These are phyloP conservation scores for Neurospora africana DNA, from an alignment of 495 filamentous ascomycete genomes.

Conservation along the genomic window DNA sequence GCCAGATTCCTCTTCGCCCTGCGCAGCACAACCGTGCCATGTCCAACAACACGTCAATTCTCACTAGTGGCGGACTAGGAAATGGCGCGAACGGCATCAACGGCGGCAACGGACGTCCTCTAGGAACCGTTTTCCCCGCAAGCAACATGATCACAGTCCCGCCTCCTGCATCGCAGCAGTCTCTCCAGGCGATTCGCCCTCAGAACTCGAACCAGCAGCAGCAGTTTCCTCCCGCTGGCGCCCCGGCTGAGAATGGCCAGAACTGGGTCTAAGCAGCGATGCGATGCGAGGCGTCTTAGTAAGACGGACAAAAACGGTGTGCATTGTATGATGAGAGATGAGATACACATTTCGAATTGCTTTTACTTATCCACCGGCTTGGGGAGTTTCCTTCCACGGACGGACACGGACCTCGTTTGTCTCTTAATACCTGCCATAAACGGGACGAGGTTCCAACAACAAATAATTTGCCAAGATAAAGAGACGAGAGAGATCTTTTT, in stretches of 20 bases:
- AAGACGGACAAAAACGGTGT: slow-evolving; percentile 8
- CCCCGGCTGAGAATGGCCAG: slow-evolving; percentile 16
- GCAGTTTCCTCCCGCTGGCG: slow-evolving; percentile 8
- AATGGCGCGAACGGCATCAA: slow-evolving; percentile 22
- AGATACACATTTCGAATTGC: slow-evolving; percentile 8
- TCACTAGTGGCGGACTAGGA: slow-evolving; percentile 14
- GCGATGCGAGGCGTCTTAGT: not conserved
- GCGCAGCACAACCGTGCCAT: slow-evolving; percentile 20
- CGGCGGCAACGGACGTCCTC: slow-evolving; percentile 19
- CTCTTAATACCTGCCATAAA: not conserved
- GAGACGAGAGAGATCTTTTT: slow-evolving; percentile 13
- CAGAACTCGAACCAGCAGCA: slow-evolving; percentile 6
- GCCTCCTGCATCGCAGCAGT: slow-evolving; percentile 13
- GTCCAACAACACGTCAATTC: slow-evolving; percentile 19
- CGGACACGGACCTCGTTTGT: not conserved
- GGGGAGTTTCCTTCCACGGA: slow-evolving; percentile 15
- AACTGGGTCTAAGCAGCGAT: slow-evolving; percentile 17
- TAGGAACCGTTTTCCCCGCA: slow-evolving; percentile 16
- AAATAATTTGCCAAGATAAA: not conserved
- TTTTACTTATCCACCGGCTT: slow-evolving; percentile 15
- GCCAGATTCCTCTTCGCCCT: slow-evolving; percentile 30
- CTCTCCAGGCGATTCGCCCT: slow-evolving; percentile 1
- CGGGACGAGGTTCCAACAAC: not conserved
- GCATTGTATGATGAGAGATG: slow-evolving; percentile 22
- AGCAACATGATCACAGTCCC: slow-evolving; percentile 18